Percentiles rank a stretch among this genome's conserved stretches.
Evolutionary conservation across 2,329 filamentous ascomycete species (phyloP).

Genomic region (Madurella mycetomatis): DNA sequence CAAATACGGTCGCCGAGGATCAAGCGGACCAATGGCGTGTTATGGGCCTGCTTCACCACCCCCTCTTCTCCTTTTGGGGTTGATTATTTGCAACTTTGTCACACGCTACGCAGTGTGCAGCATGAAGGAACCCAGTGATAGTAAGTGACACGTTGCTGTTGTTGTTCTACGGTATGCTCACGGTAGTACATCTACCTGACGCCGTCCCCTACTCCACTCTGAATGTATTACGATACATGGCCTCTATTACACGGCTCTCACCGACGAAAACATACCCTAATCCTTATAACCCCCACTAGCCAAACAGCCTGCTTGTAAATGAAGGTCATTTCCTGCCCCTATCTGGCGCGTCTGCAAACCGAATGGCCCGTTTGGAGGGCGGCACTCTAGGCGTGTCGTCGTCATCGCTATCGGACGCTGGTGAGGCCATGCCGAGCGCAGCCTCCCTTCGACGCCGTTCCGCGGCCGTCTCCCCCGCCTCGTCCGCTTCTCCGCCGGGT

Average conservation of each 20-base stretch:
- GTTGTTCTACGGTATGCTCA: neutral
- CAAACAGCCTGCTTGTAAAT: neutral
- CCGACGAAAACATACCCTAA: neutral
- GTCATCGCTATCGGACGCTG: constrained; percentile 48
- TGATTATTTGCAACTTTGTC: too few species aligned
- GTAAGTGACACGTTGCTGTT: neutral
- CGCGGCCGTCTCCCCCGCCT: constrained; percentile 65
- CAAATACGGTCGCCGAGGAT: constrained; percentile 1
- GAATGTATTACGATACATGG: neutral
- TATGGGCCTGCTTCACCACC: neutral
- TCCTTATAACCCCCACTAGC: neutral
- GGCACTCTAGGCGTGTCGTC: constrained; percentile 53
- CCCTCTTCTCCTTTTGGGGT: neutral
- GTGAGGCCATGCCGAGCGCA: constrained; percentile 58
- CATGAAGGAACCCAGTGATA: too few species aligned
- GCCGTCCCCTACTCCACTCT: neutral
- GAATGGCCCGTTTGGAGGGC: constrained; percentile 51
- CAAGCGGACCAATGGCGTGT: constrained; percentile 8
- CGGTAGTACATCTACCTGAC: neutral
- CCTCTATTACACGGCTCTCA: neutral
- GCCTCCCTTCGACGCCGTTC: constrained; percentile 70
- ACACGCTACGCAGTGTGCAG: too few species aligned
- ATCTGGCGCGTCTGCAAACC: constrained; percentile 51
- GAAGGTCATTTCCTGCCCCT: constrained; percentile 5
- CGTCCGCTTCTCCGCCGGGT: constrained; percentile 36